phyloP scores from a whole-genome alignment of 78 protist species.

The Polysphondylium violaceum region DNA sequence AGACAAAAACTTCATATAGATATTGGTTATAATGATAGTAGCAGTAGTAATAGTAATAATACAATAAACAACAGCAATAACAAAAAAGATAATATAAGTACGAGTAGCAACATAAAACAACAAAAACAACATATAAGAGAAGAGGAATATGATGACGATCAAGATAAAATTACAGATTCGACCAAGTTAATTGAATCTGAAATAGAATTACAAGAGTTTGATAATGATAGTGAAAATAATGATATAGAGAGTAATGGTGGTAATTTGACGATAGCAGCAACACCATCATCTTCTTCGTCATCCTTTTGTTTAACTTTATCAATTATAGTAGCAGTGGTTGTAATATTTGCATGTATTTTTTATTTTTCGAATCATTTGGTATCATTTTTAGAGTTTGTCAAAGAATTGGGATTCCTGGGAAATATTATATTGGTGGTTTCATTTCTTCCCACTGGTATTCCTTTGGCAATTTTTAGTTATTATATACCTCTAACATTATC shows the following conservation, averaged over 20 bases:
- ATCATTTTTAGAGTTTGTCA: constrained; percentile 59
- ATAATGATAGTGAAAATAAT: constrained; percentile 2
- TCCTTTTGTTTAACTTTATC: constrained; percentile 3
- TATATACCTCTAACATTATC: constrained; percentile 65
- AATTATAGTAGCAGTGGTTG: constrained; percentile 5
- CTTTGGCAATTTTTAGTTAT: constrained; percentile 60
- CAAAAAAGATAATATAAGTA: background rate
- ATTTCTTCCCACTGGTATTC: constrained; percentile 68
- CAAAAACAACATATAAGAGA: background rate
- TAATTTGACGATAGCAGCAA: background rate
- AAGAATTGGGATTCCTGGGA: constrained; percentile 46
- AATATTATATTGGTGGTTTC: constrained; percentile 51
- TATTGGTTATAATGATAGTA: background rate
- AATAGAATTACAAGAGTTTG: background rate
- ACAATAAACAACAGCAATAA: background rate
- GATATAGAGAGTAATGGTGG: background rate
- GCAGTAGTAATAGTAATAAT: background rate
- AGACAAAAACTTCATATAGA: no score
- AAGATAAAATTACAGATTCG: background rate
- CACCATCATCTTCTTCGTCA: constrained; percentile 7
- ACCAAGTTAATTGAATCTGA: background rate
- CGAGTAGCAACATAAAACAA: background rate
- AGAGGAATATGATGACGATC: background rate
- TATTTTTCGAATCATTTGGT: constrained; percentile 63
- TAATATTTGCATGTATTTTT: constrained; percentile 50